Evolutionary conservation across 352 stramenopile species (phyloP), one percentile per base, ranked within the genome.

Genomic region (Pythium pyrilobum): DNA sequence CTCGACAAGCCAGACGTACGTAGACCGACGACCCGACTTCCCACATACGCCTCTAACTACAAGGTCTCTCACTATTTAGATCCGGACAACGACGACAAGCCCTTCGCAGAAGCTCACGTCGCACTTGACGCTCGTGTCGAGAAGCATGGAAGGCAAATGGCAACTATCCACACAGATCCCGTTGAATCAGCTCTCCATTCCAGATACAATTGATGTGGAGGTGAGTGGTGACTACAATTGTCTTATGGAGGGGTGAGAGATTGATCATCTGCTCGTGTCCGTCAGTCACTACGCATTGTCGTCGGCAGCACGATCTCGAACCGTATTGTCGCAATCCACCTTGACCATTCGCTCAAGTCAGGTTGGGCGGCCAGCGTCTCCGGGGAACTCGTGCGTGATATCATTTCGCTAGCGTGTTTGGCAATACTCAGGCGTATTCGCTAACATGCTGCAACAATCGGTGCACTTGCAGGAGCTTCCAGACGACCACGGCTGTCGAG

Each of bases 271-370:
- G 36, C 20, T 16, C 18, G n/a, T 27, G 27, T 13, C 24, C 29
- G 49, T 24, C 45, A 82, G 72, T 64, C 54, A 8, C 62, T 71
- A 59, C 64, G 71, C 7, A 44, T 64, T 20, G 57, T 81, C 21
- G 20, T 86, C 3, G 72, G 72, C 24, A 82, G 75, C 38, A 71
- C 56, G 9, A 63, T 84, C 24, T 64, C 69, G 3, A 58, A 68
- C 29, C 52, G 45, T n/a, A 45, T 86, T 27, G 15, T 71, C 12
- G 58, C 69, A 20, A 50, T 53, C 5, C 75, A 82, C 43, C 62
- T 82, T 46, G 45, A 66, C 28, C 38, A 60, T 24, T 50, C 62
- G 23, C 59, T 59, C 4, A 43, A 68, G 5, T 21, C 28, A 8
- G 46, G 58, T n/a, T 86, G 72, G 72, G 65, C 58, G 4, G 45